Base-by-base conservation (phyloP, 768 basidiomycete genomes). In the Dioszegia crocea region DNA sequence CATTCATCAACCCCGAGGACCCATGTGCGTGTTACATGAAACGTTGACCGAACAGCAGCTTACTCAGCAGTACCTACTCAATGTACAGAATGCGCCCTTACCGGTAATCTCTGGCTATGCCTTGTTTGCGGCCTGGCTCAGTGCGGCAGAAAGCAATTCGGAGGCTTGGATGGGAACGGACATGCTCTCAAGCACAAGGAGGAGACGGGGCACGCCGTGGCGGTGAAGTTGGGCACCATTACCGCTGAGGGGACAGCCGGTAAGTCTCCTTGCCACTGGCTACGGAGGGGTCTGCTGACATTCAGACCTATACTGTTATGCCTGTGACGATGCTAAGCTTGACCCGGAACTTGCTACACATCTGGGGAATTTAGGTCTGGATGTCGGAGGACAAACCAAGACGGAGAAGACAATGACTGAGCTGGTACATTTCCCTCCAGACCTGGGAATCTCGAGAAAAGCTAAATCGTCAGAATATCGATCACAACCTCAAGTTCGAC, bases 321-420 rank as follows among this genome's bases (percentile, higher is more conserved):
- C 80, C 0, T 98, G 94, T 74, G 83, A 94, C 65, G 93, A 97
- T 63, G 81, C 88, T 1, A 86, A 83, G 66, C 70, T 86, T 4
- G 91, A 96, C 70, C 88, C 87, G 0, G 84, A 87, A 6, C 76
- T 98, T 10, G 80, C 84, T 0, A 60, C 70, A 0, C 94, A 98
- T 77, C 82, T 98, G 2, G 76, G 83, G 0, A 82, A 82, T 23
- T 96, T 97, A 60, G 92, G 91, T 0, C 94, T 99, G 75, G 87
- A 91, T 60, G 84, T 97, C 1, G 81, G 83, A 36, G 83, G 82
- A 0, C 86, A 89, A 70, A 86, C 79, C 4, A 98, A 98, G 79
- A 97, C 93, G 0, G 91, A 96, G 75, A 97, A 96, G 79, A 90
- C 85, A 57, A 89, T 96, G 86, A 96, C 93, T 0, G 94, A 99